Base-by-base conservation (phyloP, 495 filamentous ascomycete species). In the Lophium mytilinum region DNA sequence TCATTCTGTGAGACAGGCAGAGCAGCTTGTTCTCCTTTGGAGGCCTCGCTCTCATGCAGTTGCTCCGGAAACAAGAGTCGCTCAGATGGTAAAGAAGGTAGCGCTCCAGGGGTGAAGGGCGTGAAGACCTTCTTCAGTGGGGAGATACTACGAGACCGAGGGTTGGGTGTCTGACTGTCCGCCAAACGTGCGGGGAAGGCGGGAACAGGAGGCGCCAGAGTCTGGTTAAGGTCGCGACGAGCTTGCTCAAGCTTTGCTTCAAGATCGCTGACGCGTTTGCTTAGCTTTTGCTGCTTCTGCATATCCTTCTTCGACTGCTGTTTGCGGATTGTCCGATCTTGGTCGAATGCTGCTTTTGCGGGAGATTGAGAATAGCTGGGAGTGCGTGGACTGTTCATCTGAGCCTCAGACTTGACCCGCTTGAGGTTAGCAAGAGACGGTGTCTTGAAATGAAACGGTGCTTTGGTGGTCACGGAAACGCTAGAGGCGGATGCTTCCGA, bases 181-280 rank as follows among this genome's bases (percentile, higher is more conserved):
- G 69, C 37, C 37, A 64, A 68, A 19, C 70, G 36, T 15, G 67
- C 55, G 36, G 69, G 67, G 1, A 68, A 58, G 18, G 68, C 60
- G 36, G 69, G 66, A 37, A 67, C 9, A 8, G 68, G 68, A 37
- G 71, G 76, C 75, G 41, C 75, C 12, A 76, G 62, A 11, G 77
- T 71, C 3, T 76, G 69, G 45, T 74, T 69, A n/a, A 87, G 73
- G 63, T 88, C 77, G 17, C 75, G 76, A 14, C 83, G 77, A 4
- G 83, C 82, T 35, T 70, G 68, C 11, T 79, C 69, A 3, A 87
- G 72, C 66, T 86, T 85, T 24, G 72, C 67, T 60, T 88, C 83
- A 1, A 87, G 73, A 63, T 86, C 77, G 64, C 82, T 86, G 48
- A 87, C 83, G 39, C 77, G 75, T 72, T 84, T 83, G 51, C 77